Percentiles rank a stretch among this genome's conserved stretches.
These are phyloP conservation scores for Arthroderma sp. DNA, from an alignment of 2,329 filamentous ascomycete species.

Conservation along the genomic window DNA sequence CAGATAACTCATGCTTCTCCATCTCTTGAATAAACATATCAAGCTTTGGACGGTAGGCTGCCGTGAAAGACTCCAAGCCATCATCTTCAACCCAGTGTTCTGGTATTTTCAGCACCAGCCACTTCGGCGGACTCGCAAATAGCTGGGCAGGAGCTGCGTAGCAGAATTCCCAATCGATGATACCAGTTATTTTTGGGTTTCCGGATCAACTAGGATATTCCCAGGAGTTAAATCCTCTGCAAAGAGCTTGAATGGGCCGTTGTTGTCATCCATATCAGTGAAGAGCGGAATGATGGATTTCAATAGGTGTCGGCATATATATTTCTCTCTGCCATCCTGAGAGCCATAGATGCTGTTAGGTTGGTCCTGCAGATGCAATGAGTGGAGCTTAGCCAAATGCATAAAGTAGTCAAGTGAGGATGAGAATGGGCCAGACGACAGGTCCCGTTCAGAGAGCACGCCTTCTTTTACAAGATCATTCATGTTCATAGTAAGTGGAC, in stretches of 20 bases:
- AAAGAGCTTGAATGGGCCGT: conserved; percentile 16
- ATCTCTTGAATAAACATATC: conserved; percentile 1
- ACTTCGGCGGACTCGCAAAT: conserved; percentile 27
- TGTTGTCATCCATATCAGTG: background rate
- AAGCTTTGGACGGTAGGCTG: background rate
- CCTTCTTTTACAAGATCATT: background rate
- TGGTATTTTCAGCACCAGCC: conserved; percentile 22
- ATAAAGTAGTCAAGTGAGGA: background rate
- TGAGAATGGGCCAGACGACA: background rate
- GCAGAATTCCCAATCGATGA: conserved; percentile 34
- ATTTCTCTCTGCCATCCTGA: background rate
- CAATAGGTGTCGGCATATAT: background rate
- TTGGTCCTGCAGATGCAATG: background rate
- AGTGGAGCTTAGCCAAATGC: background rate
- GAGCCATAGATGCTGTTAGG: background rate
- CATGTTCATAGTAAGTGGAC: background rate
- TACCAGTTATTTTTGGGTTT: conserved; percentile 13
- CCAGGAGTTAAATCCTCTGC: conserved; percentile 26
- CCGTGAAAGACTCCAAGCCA: background rate
- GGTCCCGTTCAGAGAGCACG: background rate
- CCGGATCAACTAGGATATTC: conserved; percentile 20
- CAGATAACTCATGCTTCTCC: background rate
- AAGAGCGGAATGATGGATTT: background rate
- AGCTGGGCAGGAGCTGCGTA: conserved; percentile 31
- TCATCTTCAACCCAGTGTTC: conserved; percentile 9